phyloP scores from a whole-genome alignment of 805 yeast species.

The Suhomyces kilbournensis region DNA sequence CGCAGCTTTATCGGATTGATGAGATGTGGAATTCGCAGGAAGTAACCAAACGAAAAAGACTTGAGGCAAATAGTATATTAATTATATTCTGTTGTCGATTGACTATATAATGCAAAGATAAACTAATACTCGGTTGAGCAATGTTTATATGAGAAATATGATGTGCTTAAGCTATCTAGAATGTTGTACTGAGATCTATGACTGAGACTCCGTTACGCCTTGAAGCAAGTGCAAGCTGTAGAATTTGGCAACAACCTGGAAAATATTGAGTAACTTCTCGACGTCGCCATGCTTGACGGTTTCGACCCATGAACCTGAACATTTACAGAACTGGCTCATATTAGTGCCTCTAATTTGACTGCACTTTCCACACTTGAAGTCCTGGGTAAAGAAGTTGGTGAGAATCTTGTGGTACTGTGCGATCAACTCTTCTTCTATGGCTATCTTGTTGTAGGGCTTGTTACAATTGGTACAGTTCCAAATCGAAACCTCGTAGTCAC shows the following conservation, averaged over 20 bases:
- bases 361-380: slow-evolving; percentile 78
- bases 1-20: background rate
- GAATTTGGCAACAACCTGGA: slow-evolving; percentile 54
- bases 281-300: slow-evolving; percentile 48
- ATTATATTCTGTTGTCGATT: background rate
- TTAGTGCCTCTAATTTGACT: slow-evolving; percentile 61
- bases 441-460: slow-evolving; percentile 58
- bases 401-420: slow-evolving; percentile 55
- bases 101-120: background rate
- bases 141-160: too few species aligned
- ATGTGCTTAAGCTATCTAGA: too few species aligned
- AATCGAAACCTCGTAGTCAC: slow-evolving; percentile 49
- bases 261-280: slow-evolving; percentile 45
- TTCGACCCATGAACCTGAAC: slow-evolving; percentile 84
- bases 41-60: background rate
- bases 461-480: slow-evolving; percentile 71
- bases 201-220: slow-evolving; percentile 16
- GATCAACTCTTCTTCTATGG: slow-evolving; percentile 77
- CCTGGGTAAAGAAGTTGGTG: slow-evolving; percentile 72
- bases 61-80: background rate
- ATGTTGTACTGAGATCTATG: background rate
- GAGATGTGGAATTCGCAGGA: background rate
- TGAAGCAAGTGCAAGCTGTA: slow-evolving; percentile 59
- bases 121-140: too few species aligned
- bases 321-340: slow-evolving; percentile 71